Evolutionary conservation across 257 asterid species (phyloP).

Genomic region (Solanum chmielewskii): DNA sequence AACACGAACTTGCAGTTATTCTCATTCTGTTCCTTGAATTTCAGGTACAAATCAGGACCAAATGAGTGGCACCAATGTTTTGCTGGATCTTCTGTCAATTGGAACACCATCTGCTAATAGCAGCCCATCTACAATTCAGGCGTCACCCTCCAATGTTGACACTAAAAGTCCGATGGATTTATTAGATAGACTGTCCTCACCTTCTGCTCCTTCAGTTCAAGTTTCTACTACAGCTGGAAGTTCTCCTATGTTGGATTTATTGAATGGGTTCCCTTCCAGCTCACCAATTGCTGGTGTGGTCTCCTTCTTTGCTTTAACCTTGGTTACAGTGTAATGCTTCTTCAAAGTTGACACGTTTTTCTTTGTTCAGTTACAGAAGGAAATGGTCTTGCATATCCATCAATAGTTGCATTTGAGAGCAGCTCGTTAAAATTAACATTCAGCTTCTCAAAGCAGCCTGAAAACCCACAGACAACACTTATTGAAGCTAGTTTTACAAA

Average conservation of each 20-base stretch:
- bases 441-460: conserved; percentile 76
- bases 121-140: conserved; percentile 37
- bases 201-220: conserved; percentile 38
- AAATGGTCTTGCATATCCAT: conserved; percentile 55
- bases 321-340: background rate
- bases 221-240: conserved; percentile 34
- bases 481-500: conserved; percentile 71
- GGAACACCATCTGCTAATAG: conserved; percentile 65
- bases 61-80: conserved; percentile 53
- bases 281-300: conserved; percentile 45
- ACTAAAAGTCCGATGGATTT: conserved; percentile 35
- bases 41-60: conserved; percentile 52
- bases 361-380: conserved; percentile 40
- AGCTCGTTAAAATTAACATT: conserved; percentile 53
- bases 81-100: conserved; percentile 81
- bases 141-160: conserved; percentile 40
- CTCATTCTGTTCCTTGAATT: conserved; percentile 2
- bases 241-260: conserved; percentile 76
- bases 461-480: conserved; percentile 49
- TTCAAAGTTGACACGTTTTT: background rate
- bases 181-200: conserved; percentile 39
- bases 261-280: conserved; percentile 68
- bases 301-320: background rate
- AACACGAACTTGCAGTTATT: background rate
- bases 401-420: conserved; percentile 85